Evolutionary conservation across 2,329 filamentous ascomycete species (phyloP), one percentile per base, ranked within the genome.

Genomic region (Sporothrix variecibatus): DNA sequence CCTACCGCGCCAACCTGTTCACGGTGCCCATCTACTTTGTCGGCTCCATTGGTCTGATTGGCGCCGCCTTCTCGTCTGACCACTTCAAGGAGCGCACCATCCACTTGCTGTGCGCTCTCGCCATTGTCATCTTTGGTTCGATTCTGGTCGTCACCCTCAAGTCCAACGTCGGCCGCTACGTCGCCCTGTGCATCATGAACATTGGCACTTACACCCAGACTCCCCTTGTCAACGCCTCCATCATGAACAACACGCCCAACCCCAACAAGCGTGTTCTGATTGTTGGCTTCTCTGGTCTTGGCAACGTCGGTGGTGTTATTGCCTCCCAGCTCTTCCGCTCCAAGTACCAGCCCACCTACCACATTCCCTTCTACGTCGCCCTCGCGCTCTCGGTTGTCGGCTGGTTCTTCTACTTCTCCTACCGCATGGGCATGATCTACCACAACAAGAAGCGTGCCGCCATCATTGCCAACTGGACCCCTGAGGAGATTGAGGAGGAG

Each of bases 41-140:
- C 0, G 91, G 93, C 20, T 89, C 91, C 68, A 88, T 89, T 3
- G 67, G 67, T 9, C 67, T 70, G 11, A 56, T 70, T n/a, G 28
- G 40, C 3, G 40, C 46, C 17, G 67, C 67, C 46, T 72, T 43
- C 23, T 49, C 38, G n/a, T 60, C 53, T 0, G 70, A 72, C 34
- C 49, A 72, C 53, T 72, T 72, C 70, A 72, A 72, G 23, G 70
- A 72, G 43, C 70, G 70, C 28, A 72, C 70, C 20, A 56, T 56
- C 23, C 56, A 64, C 38, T 49, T 71, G 28, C n/a, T 71, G 28
- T 34, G 49, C 15, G 68, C 68, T 20, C 43, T 71, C 49, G 49
- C 43, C 46, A 58, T 71, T 34, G 68, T 58, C 46, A 71, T 58
- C 20, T 40, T 71, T 15, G 68, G 68, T 2, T 71, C 49, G n/a